Percentiles rank a stretch among this genome's conserved stretches.
Evolutionary conservation across 257 asterid genomes (phyloP).

Genomic region (Gardenia jasminoides): DNA sequence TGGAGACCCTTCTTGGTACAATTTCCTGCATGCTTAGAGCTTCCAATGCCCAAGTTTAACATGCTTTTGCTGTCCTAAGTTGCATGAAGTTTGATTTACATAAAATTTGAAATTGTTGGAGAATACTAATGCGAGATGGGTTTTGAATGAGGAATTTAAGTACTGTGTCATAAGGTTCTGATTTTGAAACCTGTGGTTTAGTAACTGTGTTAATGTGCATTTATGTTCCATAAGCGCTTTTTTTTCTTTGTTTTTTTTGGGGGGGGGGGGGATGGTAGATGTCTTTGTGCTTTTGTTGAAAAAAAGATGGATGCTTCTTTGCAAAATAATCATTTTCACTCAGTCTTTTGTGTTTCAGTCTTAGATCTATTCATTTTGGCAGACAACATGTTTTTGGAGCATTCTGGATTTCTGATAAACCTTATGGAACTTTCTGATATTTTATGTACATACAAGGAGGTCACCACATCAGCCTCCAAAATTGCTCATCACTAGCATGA

Average conservation of each 20-base stretch:
- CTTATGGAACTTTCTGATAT: background rate
- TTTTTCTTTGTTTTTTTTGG: no score
- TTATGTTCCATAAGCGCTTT: background rate
- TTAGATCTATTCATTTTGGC: background rate
- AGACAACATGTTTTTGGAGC: background rate
- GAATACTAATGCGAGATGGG: background rate
- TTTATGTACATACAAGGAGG: background rate
- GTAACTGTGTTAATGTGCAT: background rate
- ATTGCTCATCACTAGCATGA: background rate
- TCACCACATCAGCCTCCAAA: background rate
- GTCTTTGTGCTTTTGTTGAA: no score
- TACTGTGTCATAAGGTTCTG: background rate
- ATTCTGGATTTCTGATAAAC: background rate
- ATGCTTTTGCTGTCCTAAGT: background rate
- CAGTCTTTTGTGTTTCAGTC: background rate
- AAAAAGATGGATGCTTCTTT: background rate
- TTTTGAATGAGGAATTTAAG: background rate
- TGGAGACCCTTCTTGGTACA: conserved; percentile 72
- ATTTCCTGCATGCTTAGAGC: background rate
- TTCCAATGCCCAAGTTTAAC: background rate
- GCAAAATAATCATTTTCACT: background rate
- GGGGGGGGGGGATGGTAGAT: background rate
- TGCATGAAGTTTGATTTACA: background rate
- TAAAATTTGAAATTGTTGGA: background rate
- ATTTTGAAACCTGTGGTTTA: background rate